Percentiles rank a stretch among this genome's conserved stretches.
Evolutionary conservation across 2,329 filamentous ascomycete genomes (phyloP).

Genomic region (Exophiala sp.): DNA sequence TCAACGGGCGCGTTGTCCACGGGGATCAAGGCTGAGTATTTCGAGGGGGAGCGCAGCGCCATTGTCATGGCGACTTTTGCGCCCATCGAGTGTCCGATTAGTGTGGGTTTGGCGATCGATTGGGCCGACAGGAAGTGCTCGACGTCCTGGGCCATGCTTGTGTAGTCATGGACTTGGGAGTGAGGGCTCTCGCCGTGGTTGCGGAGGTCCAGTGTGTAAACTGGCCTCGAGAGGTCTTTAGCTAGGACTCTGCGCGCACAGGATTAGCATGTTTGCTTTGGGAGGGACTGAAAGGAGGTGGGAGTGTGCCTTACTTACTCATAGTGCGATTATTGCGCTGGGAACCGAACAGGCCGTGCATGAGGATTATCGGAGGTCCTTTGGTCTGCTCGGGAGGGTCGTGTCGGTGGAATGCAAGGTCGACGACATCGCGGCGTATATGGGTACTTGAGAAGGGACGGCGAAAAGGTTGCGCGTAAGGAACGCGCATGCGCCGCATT

Average conservation of each 20-base stretch:
- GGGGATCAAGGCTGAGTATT: constrained; percentile 68
- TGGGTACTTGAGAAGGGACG: constrained; percentile 19
- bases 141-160: constrained; percentile 77
- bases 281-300: not conserved
- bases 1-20: constrained; percentile 93
- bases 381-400: constrained; percentile 20
- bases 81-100: constrained; percentile 97
- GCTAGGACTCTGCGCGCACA: constrained; percentile 63
- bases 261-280: not conserved
- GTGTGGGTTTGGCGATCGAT: constrained; percentile 61
- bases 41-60: constrained; percentile 65
- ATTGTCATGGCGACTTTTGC: constrained; percentile 90
- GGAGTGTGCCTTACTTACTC: constrained; percentile 69
- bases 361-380: constrained; percentile 70
- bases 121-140: constrained; percentile 72
- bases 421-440: constrained; percentile 15
- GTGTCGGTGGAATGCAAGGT: constrained; percentile 27
- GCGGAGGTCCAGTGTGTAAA: constrained; percentile 83
- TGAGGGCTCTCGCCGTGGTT: constrained; percentile 94
- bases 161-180: constrained; percentile 70
- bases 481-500: constrained; percentile 6
- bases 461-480: not conserved
- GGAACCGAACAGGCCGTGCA: constrained; percentile 94
- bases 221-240: constrained; percentile 71
- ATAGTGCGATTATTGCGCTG: constrained; percentile 81